A percentile compares a stretch with the other conserved stretches of the same genome.
These are phyloP conservation scores for Acacia crassicarpa DNA, from an alignment of 306 rosid species.

Conservation along the genomic window DNA sequence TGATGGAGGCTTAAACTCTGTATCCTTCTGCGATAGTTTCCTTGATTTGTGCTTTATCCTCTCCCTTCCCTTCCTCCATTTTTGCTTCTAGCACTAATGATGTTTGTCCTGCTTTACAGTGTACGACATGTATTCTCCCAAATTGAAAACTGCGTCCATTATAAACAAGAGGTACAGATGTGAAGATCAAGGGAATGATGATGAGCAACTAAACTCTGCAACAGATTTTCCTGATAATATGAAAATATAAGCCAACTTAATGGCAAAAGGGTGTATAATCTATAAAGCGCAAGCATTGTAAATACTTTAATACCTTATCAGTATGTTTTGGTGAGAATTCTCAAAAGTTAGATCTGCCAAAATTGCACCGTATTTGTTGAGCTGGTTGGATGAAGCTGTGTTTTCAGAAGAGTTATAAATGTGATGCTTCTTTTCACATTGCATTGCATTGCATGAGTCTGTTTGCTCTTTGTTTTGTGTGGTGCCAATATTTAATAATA, in stretches of 20 bases:
- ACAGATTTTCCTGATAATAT: neutral
- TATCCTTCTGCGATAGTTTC: neutral
- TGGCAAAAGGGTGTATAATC: constrained; percentile 1
- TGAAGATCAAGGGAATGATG: constrained; percentile 55
- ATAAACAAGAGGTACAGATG: neutral
- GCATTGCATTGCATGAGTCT: neutral
- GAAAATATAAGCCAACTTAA: neutral
- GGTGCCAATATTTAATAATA: too few relatives aligned
- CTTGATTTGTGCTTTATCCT: neutral
- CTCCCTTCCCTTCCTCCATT: neutral
- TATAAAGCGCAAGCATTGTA: neutral
- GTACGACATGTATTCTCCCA: constrained; percentile 54
- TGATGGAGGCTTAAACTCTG: neutral
- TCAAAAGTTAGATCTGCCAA: neutral
- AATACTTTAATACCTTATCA: constrained; percentile 18
- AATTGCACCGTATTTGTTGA: neutral
- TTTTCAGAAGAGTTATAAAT: neutral
- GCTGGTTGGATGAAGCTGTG: neutral
- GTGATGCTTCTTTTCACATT: neutral
- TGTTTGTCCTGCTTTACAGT: constrained; percentile 43
- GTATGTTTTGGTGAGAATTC: neutral
- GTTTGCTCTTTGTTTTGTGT: neutral
- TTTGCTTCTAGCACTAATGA: neutral
- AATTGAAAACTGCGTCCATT: constrained; percentile 59
- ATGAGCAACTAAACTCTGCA: constrained; percentile 24